These are phyloP conservation scores for Fusarium armeniacum DNA, from an alignment of 2,329 filamentous ascomycete species.

Conservation along the genomic window DNA sequence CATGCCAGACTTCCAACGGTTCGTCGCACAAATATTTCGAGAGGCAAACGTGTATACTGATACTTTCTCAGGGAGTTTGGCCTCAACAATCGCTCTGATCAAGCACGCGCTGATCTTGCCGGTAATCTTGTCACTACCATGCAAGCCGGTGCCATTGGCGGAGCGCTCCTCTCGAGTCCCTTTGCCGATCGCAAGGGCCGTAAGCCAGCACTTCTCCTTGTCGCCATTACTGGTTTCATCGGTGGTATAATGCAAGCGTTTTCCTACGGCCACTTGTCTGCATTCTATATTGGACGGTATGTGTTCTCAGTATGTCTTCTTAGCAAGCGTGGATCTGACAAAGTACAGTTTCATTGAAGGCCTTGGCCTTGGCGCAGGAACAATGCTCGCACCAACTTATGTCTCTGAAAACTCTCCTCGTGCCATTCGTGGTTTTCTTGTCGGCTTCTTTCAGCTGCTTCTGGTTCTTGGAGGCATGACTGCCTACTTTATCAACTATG, in stretches of 20 bases:
- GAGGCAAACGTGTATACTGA: rapidly evolving
- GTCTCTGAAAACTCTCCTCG: slow-evolving; percentile 72
- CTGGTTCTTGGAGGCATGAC: slow-evolving; percentile 66
- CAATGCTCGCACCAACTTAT: slow-evolving; percentile 72
- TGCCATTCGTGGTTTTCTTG: slow-evolving; percentile 70
- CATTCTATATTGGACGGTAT: slow-evolving; percentile 51
- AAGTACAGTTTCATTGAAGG: slow-evolving; percentile 61
- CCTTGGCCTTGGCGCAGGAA: slow-evolving; percentile 64
- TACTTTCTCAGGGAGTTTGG: slow-evolving; percentile 39
- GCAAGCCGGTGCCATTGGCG: slow-evolving; percentile 49
- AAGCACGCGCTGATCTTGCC: slow-evolving; percentile 41
- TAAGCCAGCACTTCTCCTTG: slow-evolving; percentile 51
- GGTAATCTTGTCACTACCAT: slow-evolving; percentile 51
- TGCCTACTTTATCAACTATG: slow-evolving; percentile 69
- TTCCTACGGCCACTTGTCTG: slow-evolving; percentile 50
- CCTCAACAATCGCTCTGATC: slow-evolving; percentile 28
- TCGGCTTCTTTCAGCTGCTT: slow-evolving; percentile 72
- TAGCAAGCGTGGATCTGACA: rapidly evolving
- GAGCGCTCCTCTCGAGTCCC: slow-evolving; percentile 44
- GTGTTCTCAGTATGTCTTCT: rapidly evolving
- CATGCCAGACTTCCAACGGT: slow-evolving; percentile 48
- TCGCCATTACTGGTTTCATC: slow-evolving; percentile 50
- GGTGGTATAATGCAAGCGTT: slow-evolving; percentile 53
- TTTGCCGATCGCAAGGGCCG: slow-evolving; percentile 52
- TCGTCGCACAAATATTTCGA: not conserved